Evolutionary conservation across 257 asterid genomes (phyloP).

Genomic region (Galeopsis tetrahit): DNA sequence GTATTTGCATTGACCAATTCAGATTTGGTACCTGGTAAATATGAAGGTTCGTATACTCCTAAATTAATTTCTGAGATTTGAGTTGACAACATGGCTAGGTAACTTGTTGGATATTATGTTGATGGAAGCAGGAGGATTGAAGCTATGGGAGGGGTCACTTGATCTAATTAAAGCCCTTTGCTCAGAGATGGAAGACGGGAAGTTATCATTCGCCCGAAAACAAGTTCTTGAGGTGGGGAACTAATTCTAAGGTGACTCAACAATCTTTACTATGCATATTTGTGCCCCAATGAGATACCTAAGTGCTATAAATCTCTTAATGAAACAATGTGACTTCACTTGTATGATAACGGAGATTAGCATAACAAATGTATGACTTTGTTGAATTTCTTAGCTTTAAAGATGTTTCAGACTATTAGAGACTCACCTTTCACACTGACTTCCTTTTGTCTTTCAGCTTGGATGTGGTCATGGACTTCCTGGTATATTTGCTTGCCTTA

Average conservation of each 20-base stretch:
- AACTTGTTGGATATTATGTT: slow-evolving; percentile 18
- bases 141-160: slow-evolving; percentile 94
- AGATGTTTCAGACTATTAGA: slow-evolving; percentile 12
- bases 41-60: slow-evolving; percentile 67
- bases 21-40: slow-evolving; percentile 95
- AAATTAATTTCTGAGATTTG: background rate
- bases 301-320: background rate
- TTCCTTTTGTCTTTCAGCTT: slow-evolving; percentile 59
- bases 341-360: too few relatives aligned
- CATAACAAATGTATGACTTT: background rate
- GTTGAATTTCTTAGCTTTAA: background rate
- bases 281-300: background rate
- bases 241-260: slow-evolving; percentile 54
- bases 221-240: slow-evolving; percentile 91
- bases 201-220: slow-evolving; percentile 62
- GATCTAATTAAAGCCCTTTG: slow-evolving; percentile 71
- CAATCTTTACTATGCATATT: slow-evolving; percentile 25
- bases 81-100: background rate
- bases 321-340: background rate
- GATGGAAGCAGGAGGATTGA: slow-evolving; percentile 74
- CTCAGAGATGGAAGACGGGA: slow-evolving; percentile 62
- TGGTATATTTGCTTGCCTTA: slow-evolving; percentile 76
- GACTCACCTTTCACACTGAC: slow-evolving; percentile 18
- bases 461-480: slow-evolving; percentile 99
- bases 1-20: slow-evolving; percentile 79